Evolutionary conservation across 2,329 filamentous ascomycete genomes (phyloP).

Genomic region (Claviceps sorghi): DNA sequence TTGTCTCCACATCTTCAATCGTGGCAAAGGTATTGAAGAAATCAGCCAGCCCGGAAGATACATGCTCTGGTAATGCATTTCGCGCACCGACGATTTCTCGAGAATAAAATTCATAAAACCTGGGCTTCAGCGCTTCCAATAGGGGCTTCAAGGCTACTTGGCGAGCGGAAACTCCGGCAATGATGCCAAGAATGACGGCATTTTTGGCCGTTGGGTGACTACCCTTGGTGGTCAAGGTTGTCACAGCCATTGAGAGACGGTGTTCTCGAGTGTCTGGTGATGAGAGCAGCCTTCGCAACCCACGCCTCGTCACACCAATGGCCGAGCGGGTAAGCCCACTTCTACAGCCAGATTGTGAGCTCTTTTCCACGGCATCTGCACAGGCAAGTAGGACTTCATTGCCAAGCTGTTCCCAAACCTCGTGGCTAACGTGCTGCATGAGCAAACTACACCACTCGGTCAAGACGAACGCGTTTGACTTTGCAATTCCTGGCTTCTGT

Average conservation of each 20-base stretch:
- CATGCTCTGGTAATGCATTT: conserved; percentile 51
- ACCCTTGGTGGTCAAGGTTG: conserved; percentile 54
- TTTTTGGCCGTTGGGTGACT: conserved; percentile 51
- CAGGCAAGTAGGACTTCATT: conserved; percentile 52
- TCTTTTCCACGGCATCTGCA: conserved; percentile 64
- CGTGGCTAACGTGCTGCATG: conserved; percentile 52
- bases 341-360: conserved; percentile 51
- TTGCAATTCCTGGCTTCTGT: conserved; percentile 61
- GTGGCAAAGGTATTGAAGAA: conserved; percentile 70
- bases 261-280: conserved; percentile 39
- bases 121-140: conserved; percentile 49
- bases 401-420: conserved; percentile 50
- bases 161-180: conserved; percentile 74
- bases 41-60: conserved; percentile 59
- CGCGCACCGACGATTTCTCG: conserved; percentile 76
- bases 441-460: conserved; percentile 79
- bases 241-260: conserved; percentile 47
- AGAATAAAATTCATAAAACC: conserved; percentile 69
- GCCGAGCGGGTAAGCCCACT: conserved; percentile 57
- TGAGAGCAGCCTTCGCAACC: conserved; percentile 59
- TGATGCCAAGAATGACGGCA: conserved; percentile 64
- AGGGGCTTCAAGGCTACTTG: conserved; percentile 46
- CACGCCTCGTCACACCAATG: conserved; percentile 62
- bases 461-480: conserved; percentile 72
- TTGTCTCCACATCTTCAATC: conserved; percentile 57